phyloP scores from a whole-genome alignment of 257 asterid genomes.

The Pogostemon cablin region DNA sequence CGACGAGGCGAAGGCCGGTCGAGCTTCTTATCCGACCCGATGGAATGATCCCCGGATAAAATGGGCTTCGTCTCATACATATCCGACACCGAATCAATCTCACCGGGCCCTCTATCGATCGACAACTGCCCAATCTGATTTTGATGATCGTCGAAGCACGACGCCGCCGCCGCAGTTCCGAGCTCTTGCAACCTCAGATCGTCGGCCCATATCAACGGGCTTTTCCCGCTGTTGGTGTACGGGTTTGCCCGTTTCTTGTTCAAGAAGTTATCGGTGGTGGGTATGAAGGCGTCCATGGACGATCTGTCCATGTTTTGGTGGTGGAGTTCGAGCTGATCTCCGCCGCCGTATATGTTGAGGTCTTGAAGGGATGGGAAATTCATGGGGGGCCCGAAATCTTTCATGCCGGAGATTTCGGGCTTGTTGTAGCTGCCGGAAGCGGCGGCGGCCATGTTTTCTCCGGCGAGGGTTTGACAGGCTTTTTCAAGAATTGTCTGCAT shows the following conservation, averaged over 20 bases:
- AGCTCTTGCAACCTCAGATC: constrained; percentile 68
- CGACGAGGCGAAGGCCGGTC: constrained; percentile 59
- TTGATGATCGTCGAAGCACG: constrained; percentile 48
- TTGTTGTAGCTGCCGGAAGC: constrained; percentile 53
- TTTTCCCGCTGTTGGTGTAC: constrained; percentile 42
- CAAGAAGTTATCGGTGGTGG: constrained; percentile 37
- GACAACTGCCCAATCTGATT: constrained; percentile 50
- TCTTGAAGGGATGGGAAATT: constrained; percentile 79
- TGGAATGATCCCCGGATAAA: constrained; percentile 34
- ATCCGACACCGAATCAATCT: constrained; percentile 54
- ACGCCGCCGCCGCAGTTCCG: constrained; percentile 36
- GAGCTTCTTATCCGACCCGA: constrained; percentile 45
- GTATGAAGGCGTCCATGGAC: constrained; percentile 45
- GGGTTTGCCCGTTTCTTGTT: constrained; percentile 68
- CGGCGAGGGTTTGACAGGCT: constrained; percentile 95
- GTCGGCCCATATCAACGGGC: constrained; percentile 74
- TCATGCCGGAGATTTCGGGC: constrained; percentile 47
- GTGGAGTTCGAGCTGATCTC: constrained; percentile 54
- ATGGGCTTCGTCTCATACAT: constrained; percentile 58
- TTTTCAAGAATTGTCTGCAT: constrained; percentile 93
- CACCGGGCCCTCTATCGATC: constrained; percentile 40
- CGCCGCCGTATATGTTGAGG: constrained; percentile 73
- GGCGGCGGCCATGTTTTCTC: constrained; percentile 55
- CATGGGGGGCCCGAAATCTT: constrained; percentile 50
- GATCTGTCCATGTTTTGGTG: constrained; percentile 51